A percentile compares a stretch with the other conserved stretches of the same genome.
These are phyloP conservation scores for Plasmodium chabaudi DNA, from an alignment of 169 alveolate species.

Conservation along the genomic window DNA sequence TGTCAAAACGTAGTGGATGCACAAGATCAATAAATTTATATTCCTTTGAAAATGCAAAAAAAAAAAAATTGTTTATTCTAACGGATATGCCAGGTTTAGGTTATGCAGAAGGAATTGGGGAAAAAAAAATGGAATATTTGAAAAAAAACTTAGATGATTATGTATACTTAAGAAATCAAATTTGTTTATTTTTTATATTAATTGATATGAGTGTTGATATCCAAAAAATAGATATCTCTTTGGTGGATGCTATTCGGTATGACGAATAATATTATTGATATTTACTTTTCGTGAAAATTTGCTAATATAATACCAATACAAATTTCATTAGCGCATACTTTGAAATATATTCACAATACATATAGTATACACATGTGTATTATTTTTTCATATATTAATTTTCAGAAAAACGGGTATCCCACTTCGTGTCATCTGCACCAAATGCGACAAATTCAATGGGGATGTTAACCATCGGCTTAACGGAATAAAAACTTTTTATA, in stretches of 20 bases:
- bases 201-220: slow-evolving; percentile 73
- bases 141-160: slow-evolving; percentile 61
- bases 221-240: slow-evolving; percentile 41
- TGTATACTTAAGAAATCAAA: slow-evolving; percentile 57
- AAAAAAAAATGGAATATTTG: slow-evolving; percentile 42
- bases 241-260: slow-evolving; percentile 43
- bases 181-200: slow-evolving; percentile 47
- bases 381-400: neutral
- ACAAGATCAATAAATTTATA: slow-evolving; percentile 69
- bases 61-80: slow-evolving; percentile 46
- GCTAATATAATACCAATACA: neutral
- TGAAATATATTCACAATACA: neutral
- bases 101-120: slow-evolving; percentile 72
- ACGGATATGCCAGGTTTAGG: slow-evolving; percentile 76
- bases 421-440: slow-evolving; percentile 56
- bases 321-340: neutral
- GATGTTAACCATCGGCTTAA: slow-evolving; percentile 25
- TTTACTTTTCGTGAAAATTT: neutral
- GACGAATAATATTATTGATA: neutral
- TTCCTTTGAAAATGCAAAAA: slow-evolving; percentile 67
- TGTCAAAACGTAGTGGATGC: slow-evolving; percentile 64
- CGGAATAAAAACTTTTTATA: slow-evolving; percentile 50
- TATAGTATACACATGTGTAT: neutral
- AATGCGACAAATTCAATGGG: slow-evolving; percentile 46
- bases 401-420: slow-evolving; percentile 50